Base-by-base conservation (phyloP, 2,329 filamentous ascomycete genomes). In the Fusarium torulosum region DNA sequence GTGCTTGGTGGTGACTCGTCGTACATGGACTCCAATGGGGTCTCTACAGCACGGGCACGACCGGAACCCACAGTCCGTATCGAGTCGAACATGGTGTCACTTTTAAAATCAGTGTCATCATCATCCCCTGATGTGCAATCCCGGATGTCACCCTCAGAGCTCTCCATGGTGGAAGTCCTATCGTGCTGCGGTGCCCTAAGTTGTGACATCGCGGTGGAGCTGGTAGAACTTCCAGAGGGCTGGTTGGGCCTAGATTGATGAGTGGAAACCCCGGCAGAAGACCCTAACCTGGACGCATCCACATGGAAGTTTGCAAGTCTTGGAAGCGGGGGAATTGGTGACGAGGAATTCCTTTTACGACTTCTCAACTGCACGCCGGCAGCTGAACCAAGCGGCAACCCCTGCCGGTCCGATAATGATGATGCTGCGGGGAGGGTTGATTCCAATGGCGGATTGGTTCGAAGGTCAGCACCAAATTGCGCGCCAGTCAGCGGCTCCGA, bases 21-120 rank as follows among this genome's bases (percentile, higher is more conserved):
- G 77, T 94, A 94, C 82, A 94, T 91, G 23, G 88, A 92, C 74
- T 94, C 91, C 49, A 94, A 81, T 17, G 91, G 90, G 27, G 90
- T 91, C 74, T 92, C 88, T 45, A 88, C 85, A 33, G 88, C 86
- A 61, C 89, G 87, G 53, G 86, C 84, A 64, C 89, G 90, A 63
- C 86, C 85, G 11, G 91, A 93, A 38, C 86, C 89, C 61, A 86
- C 84, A 17, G 91, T 94, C 53, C 90, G 89, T 69, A 93, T 79
- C 29, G 91, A 94, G 80, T 94, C 92, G 77, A 89, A 94, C 56
- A 91, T 84, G 19, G 88, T 92, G 72, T 94, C 91, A 76, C 91
- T 93, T 78, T 89, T 90, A 73, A 90, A 88, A 75, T 93, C 91
- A n/a, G 88, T 89, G 72, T 93, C 91, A 72, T 93, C 90, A 55